Conservation (phyloP, 2,329 filamentous ascomycete species). For the Xylaria hypoxylon region DNA sequence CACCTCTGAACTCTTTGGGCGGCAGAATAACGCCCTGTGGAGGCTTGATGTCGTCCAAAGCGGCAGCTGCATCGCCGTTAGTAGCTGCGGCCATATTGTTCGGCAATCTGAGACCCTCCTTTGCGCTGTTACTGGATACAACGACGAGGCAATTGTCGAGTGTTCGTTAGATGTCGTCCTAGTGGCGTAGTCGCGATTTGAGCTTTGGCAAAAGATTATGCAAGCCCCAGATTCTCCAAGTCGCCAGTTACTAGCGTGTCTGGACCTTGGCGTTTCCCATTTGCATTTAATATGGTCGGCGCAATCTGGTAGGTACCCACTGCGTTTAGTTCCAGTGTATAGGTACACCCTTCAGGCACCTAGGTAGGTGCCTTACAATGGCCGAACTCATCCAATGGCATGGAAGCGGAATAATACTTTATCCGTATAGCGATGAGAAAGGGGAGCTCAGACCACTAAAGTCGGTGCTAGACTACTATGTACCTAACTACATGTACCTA, state of each 20-base stretch:
- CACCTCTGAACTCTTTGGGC: constrained; percentile 83
- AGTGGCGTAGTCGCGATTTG: constrained; percentile 43
- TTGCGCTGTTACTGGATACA: constrained; percentile 36
- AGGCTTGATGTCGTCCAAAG: constrained; percentile 77
- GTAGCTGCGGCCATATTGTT: constrained; percentile 56
- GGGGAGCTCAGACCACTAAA: too few relatives aligned
- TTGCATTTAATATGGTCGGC: neutral
- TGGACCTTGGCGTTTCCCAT: constrained; percentile 16
- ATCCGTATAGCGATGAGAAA: too few relatives aligned
- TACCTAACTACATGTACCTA: too few relatives aligned
- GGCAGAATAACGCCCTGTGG: constrained; percentile 88
- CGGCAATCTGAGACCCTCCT: constrained; percentile 47
- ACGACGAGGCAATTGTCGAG: constrained; percentile 14
- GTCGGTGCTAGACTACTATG: too few relatives aligned
- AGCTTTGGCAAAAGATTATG: constrained; percentile 37
- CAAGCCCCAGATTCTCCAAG: constrained; percentile 14
- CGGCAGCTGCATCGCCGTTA: constrained; percentile 65
- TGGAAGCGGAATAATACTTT: constrained; percentile 21
- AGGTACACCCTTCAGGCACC: too few relatives aligned
- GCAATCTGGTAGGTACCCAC: too few relatives aligned
- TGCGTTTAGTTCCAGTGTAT: too few relatives aligned
- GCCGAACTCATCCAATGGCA: neutral
- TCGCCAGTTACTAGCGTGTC: constrained; percentile 23
- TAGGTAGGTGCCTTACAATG: neutral
- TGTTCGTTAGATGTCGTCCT: constrained; percentile 34